Base-by-base conservation (phyloP, 129 eudicot genomes). In the Escallonia rubra region DNA sequence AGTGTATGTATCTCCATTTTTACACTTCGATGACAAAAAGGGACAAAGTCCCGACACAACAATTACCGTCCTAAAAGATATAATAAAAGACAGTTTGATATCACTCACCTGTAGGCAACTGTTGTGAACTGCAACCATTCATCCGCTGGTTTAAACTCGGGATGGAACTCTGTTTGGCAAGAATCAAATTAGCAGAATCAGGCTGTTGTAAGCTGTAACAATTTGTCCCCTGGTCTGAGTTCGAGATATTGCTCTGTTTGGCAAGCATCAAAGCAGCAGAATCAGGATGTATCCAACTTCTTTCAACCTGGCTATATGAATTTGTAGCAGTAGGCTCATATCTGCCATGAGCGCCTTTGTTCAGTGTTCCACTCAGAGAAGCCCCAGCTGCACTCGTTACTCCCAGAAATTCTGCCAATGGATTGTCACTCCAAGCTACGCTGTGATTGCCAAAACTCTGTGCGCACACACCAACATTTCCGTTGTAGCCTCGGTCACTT, bases 401-500 rank as follows among this genome's bases (percentile, higher is more conserved):
- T 41, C 71, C 71, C 6, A 78, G 56, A 46, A 87, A 61, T 69
- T 76, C 85, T 4, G 76, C 82, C 67, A 80, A 74, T 55, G 75
- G 76, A 67, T 63, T 67, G 76, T 55, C 39, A 43, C 69, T 61
- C 76, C 77, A 73, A 70, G 79, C 74, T 67, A 79, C 61, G 54
- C 67, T 75, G 54, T 67, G 79, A 66, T 66, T 61, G 7, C 65
- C 63, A 2, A 59, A 76, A 57, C 68, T 69, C 63, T 56, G 57
- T 8, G 76, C 41, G 61, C 59, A 46, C 1, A 76, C 44, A 12
- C 62, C 46, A 59, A 72, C 53, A 64, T 61, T 60, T 49, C 13
- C 74, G 51, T 65, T 43, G 46, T 42, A 14, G 11, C 63, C 59
- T 41, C 11, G 65, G 14, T 44, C 39, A 11, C 41, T 10, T n/a